These are phyloP conservation scores for Oryza coarctata DNA, from an alignment of 176 grass and related monocot species.

Conservation along the genomic window DNA sequence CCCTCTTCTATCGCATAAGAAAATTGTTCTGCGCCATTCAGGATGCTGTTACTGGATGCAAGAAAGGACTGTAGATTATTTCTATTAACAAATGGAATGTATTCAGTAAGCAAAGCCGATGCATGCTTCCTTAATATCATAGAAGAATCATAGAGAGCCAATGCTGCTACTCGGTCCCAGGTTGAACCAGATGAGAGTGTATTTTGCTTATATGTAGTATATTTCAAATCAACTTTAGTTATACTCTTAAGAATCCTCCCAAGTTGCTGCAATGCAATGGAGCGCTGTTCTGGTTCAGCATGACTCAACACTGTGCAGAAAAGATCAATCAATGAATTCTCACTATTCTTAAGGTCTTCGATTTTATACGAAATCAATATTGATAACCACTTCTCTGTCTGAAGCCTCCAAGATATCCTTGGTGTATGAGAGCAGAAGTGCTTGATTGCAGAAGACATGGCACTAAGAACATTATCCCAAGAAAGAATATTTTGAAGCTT, in stretches of 20 bases:
- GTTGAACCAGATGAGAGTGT: constrained; percentile 43
- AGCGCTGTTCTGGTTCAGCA: constrained; percentile 86
- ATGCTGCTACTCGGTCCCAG: constrained; percentile 69
- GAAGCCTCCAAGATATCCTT: constrained; percentile 83
- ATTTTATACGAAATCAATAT: constrained; percentile 50
- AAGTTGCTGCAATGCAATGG: constrained; percentile 79
- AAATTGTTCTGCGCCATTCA: constrained; percentile 55
- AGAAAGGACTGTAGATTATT: constrained; percentile 69
- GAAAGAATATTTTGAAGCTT: constrained; percentile 54
- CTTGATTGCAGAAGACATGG: constrained; percentile 56
- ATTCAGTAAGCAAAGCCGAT: constrained; percentile 70
- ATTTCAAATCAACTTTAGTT: constrained; percentile 35
- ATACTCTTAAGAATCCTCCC: constrained; percentile 63
- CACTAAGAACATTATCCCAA: constrained; percentile 49
- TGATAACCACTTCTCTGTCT: constrained; percentile 85
- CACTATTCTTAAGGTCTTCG: constrained; percentile 44
- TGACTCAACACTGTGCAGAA: constrained; percentile 82
- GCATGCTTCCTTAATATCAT: constrained; percentile 75
- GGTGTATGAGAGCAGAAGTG: constrained; percentile 75
- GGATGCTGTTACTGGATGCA: constrained; percentile 56
- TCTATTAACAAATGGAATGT: constrained; percentile 72
- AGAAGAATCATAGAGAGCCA: constrained; percentile 72
- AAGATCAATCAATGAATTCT: constrained; percentile 63
- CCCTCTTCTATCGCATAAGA: constrained; percentile 63
- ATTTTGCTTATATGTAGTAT: constrained; percentile 38